Evolutionary conservation across 2,329 filamentous ascomycete genomes (phyloP).

Genomic region (Nakataea oryzae): DNA sequence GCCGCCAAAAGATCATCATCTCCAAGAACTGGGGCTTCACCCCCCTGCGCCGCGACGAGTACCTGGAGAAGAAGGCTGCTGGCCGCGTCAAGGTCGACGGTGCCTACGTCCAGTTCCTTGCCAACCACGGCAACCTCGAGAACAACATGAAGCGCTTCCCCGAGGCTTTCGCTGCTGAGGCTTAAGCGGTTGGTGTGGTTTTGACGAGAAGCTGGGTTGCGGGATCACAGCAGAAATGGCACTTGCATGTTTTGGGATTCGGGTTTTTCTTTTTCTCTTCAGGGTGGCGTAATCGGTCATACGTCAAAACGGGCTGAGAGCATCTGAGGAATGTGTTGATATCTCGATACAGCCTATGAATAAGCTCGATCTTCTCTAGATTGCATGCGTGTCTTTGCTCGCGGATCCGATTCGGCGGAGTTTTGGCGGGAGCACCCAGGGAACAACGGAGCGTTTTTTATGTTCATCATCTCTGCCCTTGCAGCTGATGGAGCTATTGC

Average conservation of each 20-base stretch:
- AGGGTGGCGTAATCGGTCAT: slow-evolving; percentile 4
- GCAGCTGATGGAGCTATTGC: not conserved
- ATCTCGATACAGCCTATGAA: not conserved
- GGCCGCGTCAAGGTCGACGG: slow-evolving; percentile 94
- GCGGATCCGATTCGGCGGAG: not conserved
- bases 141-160: slow-evolving; percentile 93
- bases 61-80: slow-evolving; percentile 87
- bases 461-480: not conserved
- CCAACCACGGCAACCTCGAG: slow-evolving; percentile 78
- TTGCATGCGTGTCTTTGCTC: not conserved
- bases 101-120: slow-evolving; percentile 99
- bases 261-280: slow-evolving; percentile 2
- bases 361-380: not conserved
- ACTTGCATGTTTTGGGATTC: slow-evolving; percentile 15
- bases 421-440: not conserved
- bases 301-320: slow-evolving; percentile 1
- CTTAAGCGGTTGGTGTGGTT: slow-evolving; percentile 23
- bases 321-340: not conserved
- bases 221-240: slow-evolving; percentile 10
- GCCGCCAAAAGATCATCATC: slow-evolving; percentile 99
- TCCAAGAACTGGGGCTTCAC: slow-evolving; percentile 99
- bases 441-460: not conserved
- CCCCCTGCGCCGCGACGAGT: slow-evolving; percentile 93
- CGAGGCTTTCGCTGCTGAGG: slow-evolving; percentile 64
- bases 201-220: slow-evolving; percentile 11